phyloP scores from a whole-genome alignment of 805 yeast genomes.

The Yamadazyma sp. region DNA sequence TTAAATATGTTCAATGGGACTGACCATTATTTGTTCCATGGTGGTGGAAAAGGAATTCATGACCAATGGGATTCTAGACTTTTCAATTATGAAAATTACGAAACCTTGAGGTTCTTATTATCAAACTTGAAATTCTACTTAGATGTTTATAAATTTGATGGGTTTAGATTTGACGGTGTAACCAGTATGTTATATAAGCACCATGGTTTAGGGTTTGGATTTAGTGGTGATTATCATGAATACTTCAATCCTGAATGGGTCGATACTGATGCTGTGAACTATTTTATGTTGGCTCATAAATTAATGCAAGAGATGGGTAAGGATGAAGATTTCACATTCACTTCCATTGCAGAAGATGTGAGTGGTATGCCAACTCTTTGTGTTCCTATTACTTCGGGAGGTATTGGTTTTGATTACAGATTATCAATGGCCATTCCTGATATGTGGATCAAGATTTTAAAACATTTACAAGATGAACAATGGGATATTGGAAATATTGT shows the following conservation, averaged over 20 bases:
- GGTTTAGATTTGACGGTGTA: conserved; percentile 96
- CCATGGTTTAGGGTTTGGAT: conserved; percentile 89
- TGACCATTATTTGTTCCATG: conserved; percentile 91
- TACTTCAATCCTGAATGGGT: conserved; percentile 76
- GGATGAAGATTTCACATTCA: conserved; percentile 42
- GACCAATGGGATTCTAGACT: conserved; percentile 95
- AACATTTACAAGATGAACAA: conserved; percentile 79
- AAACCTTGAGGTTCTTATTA: conserved; percentile 81
- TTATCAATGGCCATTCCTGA: conserved; percentile 97
- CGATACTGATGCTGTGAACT: conserved; percentile 82
- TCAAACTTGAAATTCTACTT: conserved; percentile 81
- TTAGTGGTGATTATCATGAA: conserved; percentile 90
- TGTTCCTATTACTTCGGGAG: conserved; percentile 68
- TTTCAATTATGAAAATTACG: conserved; percentile 88
- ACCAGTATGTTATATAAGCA: conserved; percentile 89
- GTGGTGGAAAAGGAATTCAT: conserved; percentile 86
- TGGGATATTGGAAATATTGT: conserved; percentile 87
- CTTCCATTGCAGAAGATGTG: conserved; percentile 93
- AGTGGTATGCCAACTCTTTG: conserved; percentile 97
- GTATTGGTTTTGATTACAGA: conserved; percentile 91
- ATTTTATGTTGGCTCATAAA: conserved; percentile 87
- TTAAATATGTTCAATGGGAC: conserved; percentile 92
- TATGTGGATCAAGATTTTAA: conserved; percentile 95
- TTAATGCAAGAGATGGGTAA: conserved; percentile 54
- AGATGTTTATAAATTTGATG: conserved; percentile 85